Evolutionary conservation across 1,139 yeast genomes (phyloP), one percentile per base, ranked within the genome.

Genomic region (Suhomyces coccinellae): DNA sequence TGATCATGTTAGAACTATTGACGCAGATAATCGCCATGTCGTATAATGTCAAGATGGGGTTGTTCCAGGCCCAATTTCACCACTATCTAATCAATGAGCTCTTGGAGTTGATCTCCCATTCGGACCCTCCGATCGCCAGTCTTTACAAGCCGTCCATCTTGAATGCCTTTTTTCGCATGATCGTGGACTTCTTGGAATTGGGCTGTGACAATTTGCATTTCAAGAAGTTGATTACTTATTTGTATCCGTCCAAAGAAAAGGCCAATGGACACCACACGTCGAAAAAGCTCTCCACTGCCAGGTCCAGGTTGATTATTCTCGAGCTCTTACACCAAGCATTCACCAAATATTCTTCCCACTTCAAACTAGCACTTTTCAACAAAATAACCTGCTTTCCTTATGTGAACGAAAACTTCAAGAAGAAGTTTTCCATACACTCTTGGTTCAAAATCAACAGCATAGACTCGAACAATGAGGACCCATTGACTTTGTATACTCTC

Each of bases 381-480:
- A 44, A 42, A 16, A 28, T 42, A 16, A 49, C 54, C 6, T 38
- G 52, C 17, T 55, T 55, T 26, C 57, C 58, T 1, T 46, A 49
- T 30, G 34, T 40, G 11, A 42, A 45, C 9, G 49, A 43, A 8
- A 39, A 46, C 16, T 30, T 48, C 27, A 52, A 46, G 35, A 45
- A 50, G 20, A 43, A 44, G 28, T 51, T 53, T 27, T 56, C 76
- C 2, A 55, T 73, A 7, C 69, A 67, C 27, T 50, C 69, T 1
- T 73, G 78, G 77, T 61, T 73, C 49, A 70, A 66, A 48, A 42
- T 71, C 20, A 57, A 56, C 37, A 52, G 41, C 38, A 44, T 33
- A 41, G 47, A 33, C 14, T 27, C 38, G 6, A 43, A 37, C 16
- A 48, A 41, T 33, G 59, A 56, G 3, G 62, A 59, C 15, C 60